Evolutionary conservation across 2,329 filamentous ascomycete genomes (phyloP).

Genomic region (Pseudohalonectria lignicola): DNA sequence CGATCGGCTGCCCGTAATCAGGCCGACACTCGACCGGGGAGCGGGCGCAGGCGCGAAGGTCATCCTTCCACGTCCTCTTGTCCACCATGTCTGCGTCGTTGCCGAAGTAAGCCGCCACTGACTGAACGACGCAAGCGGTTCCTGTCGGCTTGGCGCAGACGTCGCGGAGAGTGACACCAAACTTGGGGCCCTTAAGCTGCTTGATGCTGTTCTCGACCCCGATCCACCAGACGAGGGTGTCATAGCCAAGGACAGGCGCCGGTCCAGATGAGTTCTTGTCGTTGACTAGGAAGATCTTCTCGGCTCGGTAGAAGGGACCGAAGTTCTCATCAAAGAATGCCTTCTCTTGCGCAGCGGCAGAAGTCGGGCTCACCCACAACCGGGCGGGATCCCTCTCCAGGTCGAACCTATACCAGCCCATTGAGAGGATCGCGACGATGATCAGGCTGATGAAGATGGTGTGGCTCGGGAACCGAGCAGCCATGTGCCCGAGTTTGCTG

Average conservation of each 20-base stretch:
- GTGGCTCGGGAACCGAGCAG: conserved; percentile 72
- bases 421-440: conserved; percentile 65
- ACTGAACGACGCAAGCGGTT: conserved; percentile 84
- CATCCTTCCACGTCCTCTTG: conserved; percentile 58
- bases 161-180: conserved; percentile 62
- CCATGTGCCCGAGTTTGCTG: conserved; percentile 65
- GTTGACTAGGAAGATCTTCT: conserved; percentile 91
- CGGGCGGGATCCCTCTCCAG: conserved; percentile 84
- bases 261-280: conserved; percentile 55
- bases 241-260: conserved; percentile 74
- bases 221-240: conserved; percentile 90
- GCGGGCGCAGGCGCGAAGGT: conserved; percentile 61
- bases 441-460: conserved; percentile 71
- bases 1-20: conserved; percentile 78
- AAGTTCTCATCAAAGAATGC: conserved; percentile 88
- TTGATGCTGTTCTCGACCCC: conserved; percentile 71
- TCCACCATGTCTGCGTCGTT: conserved; percentile 52
- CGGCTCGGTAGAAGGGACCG: conserved; percentile 88
- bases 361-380: conserved; percentile 93
- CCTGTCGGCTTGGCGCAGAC: conserved; percentile 92
- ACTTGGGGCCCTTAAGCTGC: conserved; percentile 57
- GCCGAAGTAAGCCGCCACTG: conserved; percentile 80
- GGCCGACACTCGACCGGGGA: conserved; percentile 80
- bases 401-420: conserved; percentile 83
- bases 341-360: conserved; percentile 84